These are phyloP conservation scores for Hanseniaspora uvarum DNA, from an alignment of 1,139 yeast species.

Conservation along the genomic window DNA sequence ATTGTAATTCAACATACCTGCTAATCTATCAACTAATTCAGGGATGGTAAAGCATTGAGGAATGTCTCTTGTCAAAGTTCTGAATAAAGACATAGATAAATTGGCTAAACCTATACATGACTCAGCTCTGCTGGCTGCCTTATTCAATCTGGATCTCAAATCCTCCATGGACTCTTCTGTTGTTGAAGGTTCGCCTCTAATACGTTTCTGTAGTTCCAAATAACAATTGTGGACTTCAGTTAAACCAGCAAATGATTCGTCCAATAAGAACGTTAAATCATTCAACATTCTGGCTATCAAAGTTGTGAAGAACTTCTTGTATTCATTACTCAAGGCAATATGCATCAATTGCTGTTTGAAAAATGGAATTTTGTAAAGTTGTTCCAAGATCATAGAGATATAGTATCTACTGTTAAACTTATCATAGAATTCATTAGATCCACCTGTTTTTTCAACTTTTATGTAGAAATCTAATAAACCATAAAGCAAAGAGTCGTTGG, in stretches of 20 bases:
- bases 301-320: constrained; percentile 63
- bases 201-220: constrained; percentile 39
- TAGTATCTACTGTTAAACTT: constrained; percentile 85
- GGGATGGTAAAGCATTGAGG: constrained; percentile 79
- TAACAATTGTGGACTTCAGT: constrained; percentile 68
- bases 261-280: constrained; percentile 83
- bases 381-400: constrained; percentile 72
- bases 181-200: constrained; percentile 36
- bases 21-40: constrained; percentile 85
- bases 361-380: constrained; percentile 63
- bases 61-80: constrained; percentile 72
- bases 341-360: constrained; percentile 59
- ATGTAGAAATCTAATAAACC: constrained; percentile 83
- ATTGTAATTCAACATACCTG: constrained; percentile 91
- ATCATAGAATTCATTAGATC: constrained; percentile 90
- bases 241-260: constrained; percentile 77
- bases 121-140: constrained; percentile 67
- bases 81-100: constrained; percentile 69
- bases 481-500: constrained; percentile 59
- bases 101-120: constrained; percentile 77
- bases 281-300: constrained; percentile 91
- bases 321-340: constrained; percentile 55
- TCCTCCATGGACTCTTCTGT: constrained; percentile 52
- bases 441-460: constrained; percentile 91
- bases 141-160: constrained; percentile 42